A percentile compares a stretch with the other conserved stretches of the same genome.
phyloP scores from a whole-genome alignment of 768 basidiomycete species.

The Leccinum subgranulosum region DNA sequence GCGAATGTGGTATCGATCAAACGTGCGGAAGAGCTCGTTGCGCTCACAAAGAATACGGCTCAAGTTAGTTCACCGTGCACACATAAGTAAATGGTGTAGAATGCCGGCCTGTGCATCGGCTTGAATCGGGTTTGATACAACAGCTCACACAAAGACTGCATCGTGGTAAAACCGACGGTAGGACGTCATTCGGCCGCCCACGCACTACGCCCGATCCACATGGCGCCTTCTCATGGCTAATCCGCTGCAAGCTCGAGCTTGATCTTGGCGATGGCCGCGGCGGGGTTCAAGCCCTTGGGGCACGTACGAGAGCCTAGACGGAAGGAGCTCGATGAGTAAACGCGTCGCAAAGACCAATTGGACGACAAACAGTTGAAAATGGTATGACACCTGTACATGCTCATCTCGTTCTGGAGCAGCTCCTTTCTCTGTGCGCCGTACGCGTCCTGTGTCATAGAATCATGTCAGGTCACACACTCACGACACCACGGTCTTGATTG shows the following conservation, averaged over 20 bases:
- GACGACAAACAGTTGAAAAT: constrained; percentile 85
- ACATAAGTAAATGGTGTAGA: not conserved
- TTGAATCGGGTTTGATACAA: not conserved
- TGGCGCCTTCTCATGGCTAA: constrained; percentile 28
- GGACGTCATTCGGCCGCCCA: not conserved
- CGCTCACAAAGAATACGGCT: not conserved
- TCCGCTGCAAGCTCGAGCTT: constrained; percentile 86
- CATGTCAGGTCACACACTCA: not conserved
- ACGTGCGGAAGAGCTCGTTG: not conserved
- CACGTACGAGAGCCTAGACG: constrained; percentile 82
- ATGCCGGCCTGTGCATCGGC: not conserved
- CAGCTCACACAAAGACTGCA: not conserved
- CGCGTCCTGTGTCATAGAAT: constrained; percentile 51
- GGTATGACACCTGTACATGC: constrained; percentile 96
- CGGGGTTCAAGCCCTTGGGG: constrained; percentile 95
- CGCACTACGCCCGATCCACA: not conserved
- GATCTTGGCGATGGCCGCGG: constrained; percentile 88
- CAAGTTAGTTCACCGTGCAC: not conserved
- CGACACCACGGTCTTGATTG: constrained; percentile 34
- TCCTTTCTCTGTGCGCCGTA: constrained; percentile 81
- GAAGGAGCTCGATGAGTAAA: not conserved
- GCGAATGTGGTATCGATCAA: not conserved
- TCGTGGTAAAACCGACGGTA: not conserved
- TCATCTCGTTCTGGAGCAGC: constrained; percentile 92
- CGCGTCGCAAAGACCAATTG: not conserved